These are phyloP conservation scores for Ilex aquifolium DNA, from an alignment of 257 asterid genomes.

Conservation along the genomic window DNA sequence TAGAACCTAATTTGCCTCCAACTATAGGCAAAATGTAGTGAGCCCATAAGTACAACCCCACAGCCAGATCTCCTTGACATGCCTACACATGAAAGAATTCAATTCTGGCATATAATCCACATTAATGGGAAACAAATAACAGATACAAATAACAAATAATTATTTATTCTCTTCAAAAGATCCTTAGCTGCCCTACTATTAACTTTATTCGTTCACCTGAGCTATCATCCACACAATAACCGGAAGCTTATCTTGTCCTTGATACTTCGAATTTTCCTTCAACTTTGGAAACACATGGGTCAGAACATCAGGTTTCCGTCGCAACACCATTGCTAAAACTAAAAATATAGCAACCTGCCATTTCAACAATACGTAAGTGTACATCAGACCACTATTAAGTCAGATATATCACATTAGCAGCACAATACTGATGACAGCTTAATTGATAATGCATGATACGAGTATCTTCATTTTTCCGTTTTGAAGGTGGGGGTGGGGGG, in stretches of 20 bases:
- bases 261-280: conserved; percentile 62
- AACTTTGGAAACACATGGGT: conserved; percentile 43
- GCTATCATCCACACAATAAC: conserved; percentile 60
- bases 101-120: conserved; percentile 15
- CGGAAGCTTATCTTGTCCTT: conserved; percentile 73
- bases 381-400: neutral
- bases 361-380: conserved; percentile 4
- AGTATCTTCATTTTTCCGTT: neutral
- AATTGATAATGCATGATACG: neutral
- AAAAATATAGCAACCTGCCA: conserved; percentile 74
- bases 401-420: too few species aligned
- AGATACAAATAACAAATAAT: conserved; percentile 4
- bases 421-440: neutral
- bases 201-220: conserved; percentile 46
- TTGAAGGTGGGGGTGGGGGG: neutral
- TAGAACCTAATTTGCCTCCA: conserved; percentile 72
- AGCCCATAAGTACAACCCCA: conserved; percentile 71
- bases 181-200: neutral
- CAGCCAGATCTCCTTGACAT: conserved; percentile 67
- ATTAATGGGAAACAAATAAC: conserved; percentile 9
- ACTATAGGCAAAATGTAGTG: conserved; percentile 62
- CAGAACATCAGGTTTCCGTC: conserved; percentile 69
- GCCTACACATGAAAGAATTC: conserved; percentile 37
- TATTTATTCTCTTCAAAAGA: neutral
- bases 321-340: conserved; percentile 62